phyloP scores from a whole-genome alignment of 148 eudicot species.

The Persicaria maculosa region DNA sequence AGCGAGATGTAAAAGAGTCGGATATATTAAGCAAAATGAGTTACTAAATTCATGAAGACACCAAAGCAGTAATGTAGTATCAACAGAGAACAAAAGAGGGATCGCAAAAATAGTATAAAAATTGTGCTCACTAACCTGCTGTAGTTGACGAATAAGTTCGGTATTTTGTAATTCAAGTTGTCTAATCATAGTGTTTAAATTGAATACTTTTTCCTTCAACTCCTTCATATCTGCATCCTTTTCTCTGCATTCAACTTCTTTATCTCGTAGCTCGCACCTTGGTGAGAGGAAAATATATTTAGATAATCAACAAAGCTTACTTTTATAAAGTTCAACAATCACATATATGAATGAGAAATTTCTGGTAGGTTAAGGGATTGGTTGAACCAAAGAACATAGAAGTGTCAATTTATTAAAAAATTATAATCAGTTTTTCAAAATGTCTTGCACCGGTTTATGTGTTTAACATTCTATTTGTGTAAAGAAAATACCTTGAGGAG shows the following conservation, averaged over 20 bases:
- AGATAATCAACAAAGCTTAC: not conserved
- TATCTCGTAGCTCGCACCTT: conserved; percentile 75
- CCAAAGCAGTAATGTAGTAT: not conserved
- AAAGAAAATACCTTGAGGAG: conserved; percentile 52
- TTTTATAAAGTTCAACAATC: not conserved
- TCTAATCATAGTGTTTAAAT: conserved; percentile 37
- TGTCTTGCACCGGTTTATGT: too few species aligned
- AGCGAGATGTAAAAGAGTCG: too few species aligned
- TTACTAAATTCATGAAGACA: too few species aligned
- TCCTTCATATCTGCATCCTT: conserved; percentile 74
- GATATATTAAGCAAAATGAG: too few species aligned
- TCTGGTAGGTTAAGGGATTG: too few species aligned
- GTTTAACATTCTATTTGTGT: too few species aligned
- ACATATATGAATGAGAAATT: too few species aligned
- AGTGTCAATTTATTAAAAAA: not conserved
- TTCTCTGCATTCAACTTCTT: conserved; percentile 76
- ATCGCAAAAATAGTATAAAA: too few species aligned
- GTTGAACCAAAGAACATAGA: too few species aligned
- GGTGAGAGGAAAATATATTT: not conserved
- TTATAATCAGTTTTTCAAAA: not conserved
- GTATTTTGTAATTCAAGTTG: conserved; percentile 70
- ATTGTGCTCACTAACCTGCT: conserved; percentile 36
- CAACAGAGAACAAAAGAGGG: too few species aligned
- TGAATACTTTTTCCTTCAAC: conserved; percentile 73
- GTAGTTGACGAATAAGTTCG: conserved; percentile 52